Evolutionary conservation across 768 basidiomycete genomes (phyloP), one percentile per base, ranked within the genome.

Genomic region (Strobilomyces dryophilus): DNA sequence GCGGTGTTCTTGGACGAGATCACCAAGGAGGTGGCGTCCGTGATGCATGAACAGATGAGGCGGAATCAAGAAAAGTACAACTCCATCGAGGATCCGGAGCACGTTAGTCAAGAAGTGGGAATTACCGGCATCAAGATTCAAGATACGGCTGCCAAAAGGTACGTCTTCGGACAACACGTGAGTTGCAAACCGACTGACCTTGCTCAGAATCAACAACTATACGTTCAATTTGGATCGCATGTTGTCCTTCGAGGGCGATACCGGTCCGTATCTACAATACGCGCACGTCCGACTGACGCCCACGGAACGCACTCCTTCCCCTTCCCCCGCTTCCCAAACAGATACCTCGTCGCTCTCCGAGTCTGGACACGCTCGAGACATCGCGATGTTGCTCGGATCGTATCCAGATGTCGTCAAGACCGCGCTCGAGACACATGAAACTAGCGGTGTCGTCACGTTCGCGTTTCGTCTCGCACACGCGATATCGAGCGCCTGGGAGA

Each of bases 71-170:
- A 85, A 48, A 99, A 98, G 71, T 98, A 95, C 63, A 80, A 75
- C 4, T 83, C 86, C 24, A 79, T 99, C 35, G 91, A 92, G 63
- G 84, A 99, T 68, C 95, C 95, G 1, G 87, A 90, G 64, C 73
- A 70, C 44, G 87, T 86, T 43, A 81, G 82, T 52, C 77, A 79
- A 57, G 89, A 95, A 70, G 85, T 98, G 45, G 97, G 95, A 18
- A 92, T 97, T 62, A 89, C 92, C 0, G 93, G 92, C 3, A 87
- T 99, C 60, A 98, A 98, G 76, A 94, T 99, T 54, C 97, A 99
- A 71, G 94, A 97, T 66, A 94, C 95, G 92, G 80, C 88, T 40
- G 92, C 92, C 14, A 95, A 92, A 69, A 77, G 93, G 93, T 93
- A 58, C 42, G 81, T 51, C 14, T 11, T 36, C 42, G 49, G 51